Conservation (phyloP, 345 rosid species). For the Litchi chinensis region DNA sequence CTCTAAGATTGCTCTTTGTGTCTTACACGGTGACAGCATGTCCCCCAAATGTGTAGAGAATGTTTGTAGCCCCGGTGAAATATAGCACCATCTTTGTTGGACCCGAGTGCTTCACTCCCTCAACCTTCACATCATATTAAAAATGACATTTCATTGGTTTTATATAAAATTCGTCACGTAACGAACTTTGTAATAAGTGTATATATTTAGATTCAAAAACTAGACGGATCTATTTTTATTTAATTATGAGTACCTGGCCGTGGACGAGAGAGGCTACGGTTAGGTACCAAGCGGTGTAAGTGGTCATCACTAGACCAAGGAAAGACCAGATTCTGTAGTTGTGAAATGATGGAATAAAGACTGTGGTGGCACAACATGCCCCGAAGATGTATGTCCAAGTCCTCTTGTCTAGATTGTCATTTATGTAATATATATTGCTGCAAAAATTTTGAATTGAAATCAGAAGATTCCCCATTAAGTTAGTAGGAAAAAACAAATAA, state of each 20-base stretch:
- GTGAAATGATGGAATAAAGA: slow-evolving; percentile 96
- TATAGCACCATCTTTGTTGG: slow-evolving; percentile 86
- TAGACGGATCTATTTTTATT: background rate
- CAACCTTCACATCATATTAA: slow-evolving; percentile 44
- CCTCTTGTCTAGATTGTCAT: slow-evolving; percentile 98
- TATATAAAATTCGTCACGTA: background rate
- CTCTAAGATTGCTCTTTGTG: slow-evolving; percentile 2
- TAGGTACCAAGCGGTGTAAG: slow-evolving; percentile 99
- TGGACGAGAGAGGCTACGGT: slow-evolving; percentile 91
- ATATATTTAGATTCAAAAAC: background rate
- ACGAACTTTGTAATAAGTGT: too few species aligned
- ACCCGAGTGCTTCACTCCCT: slow-evolving; percentile 93
- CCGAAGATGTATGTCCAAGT: slow-evolving; percentile 99
- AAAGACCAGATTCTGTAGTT: slow-evolving; percentile 99
- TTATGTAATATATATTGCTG: slow-evolving; percentile 99
- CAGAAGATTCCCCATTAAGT: background rate
- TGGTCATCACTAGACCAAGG: slow-evolving; percentile 96
- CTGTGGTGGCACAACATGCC: slow-evolving; percentile 98
- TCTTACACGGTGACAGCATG: slow-evolving; percentile 99
- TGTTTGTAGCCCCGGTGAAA: slow-evolving; percentile 99
- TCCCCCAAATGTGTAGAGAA: slow-evolving; percentile 99
- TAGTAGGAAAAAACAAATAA: too few species aligned
- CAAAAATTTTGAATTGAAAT: slow-evolving; percentile 15
- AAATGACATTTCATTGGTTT: background rate
- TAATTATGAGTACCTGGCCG: slow-evolving; percentile 65